Evolutionary conservation across 139 green algal genomes (phyloP), one percentile per base, ranked within the genome.

Genomic region (Micromonas commoda): DNA sequence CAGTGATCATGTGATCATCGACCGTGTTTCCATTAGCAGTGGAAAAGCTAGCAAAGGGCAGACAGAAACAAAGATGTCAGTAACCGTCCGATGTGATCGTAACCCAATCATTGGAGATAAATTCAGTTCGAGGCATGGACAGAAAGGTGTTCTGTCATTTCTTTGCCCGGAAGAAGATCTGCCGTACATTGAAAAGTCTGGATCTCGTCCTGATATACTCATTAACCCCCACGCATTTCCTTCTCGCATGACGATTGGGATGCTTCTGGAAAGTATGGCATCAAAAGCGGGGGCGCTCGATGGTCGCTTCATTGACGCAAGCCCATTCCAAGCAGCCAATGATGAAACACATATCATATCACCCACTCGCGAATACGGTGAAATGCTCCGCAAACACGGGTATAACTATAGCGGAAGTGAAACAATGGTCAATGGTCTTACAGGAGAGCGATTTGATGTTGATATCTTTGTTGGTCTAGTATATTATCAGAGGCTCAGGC

Each of bases 201-300:
- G 93, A 82, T 93, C 96, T 70, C 82, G 88, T 65, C 95, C 95
- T 1, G 95, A 99, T 81, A 86, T 99, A 33, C 91, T 99, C 85
- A 98, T 99, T 89, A 99, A 99, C 83, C 95, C 95, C 0, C 95
- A 99, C 83, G 95, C 93, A 72, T 98, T 99, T 85, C 95, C 95
- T 29, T 98, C 93, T 13, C 91, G 95, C 45, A 99, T 99, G 95
- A 99, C 95, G 73, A 97, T 98, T 69, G 95, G 95, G 53, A 98
- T 98, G 95, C 82, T 99, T n/a, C 86, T 98, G 9, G 95, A 99
- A 82, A 91, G 78, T 65, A 76, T 99, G 78, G 92, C 87, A n/a
- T 87, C 88, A 39, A 99, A 99, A 90, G 87, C 87, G 0, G 94
- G 89, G 0, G 91, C 93, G 0, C 71, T 98, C 23, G 61, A 70